These are phyloP conservation scores for Metarhizium humberi DNA, from an alignment of 2,329 filamentous ascomycete species.

Conservation along the genomic window DNA sequence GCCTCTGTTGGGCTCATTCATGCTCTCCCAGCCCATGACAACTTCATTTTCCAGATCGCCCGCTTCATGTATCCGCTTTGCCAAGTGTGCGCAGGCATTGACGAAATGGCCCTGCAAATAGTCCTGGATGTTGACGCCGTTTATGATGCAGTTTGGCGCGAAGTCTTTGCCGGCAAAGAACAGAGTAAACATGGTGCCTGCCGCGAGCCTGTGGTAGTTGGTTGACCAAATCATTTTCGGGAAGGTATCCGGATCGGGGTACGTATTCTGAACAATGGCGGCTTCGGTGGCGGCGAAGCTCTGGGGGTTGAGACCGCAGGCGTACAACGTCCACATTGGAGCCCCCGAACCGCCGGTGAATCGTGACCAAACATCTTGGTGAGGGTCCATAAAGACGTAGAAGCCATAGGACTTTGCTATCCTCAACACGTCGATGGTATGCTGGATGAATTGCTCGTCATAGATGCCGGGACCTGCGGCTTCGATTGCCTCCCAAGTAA, in stretches of 20 bases:
- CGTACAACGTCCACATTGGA: slow-evolving; percentile 96
- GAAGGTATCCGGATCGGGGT: slow-evolving; percentile 72
- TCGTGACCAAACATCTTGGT: slow-evolving; percentile 97
- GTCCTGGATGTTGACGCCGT: slow-evolving; percentile 93
- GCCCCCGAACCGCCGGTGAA: slow-evolving; percentile 92
- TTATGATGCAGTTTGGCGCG: slow-evolving; percentile 89
- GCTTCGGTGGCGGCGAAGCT: slow-evolving; percentile 81
- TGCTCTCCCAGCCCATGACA: slow-evolving; percentile 89
- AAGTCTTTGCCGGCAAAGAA: slow-evolving; percentile 90
- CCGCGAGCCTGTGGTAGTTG: slow-evolving; percentile 83
- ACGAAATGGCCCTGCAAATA: slow-evolving; percentile 86
- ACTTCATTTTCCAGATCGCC: slow-evolving; percentile 80
- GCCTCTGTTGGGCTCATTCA: slow-evolving; percentile 92
- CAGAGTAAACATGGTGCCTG: slow-evolving; percentile 84
- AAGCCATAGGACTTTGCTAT: slow-evolving; percentile 86
- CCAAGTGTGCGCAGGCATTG: slow-evolving; percentile 69
- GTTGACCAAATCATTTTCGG: slow-evolving; percentile 99
- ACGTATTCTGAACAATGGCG: slow-evolving; percentile 91
- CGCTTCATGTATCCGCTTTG: slow-evolving; percentile 76
- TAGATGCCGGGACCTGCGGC: slow-evolving; percentile 83
- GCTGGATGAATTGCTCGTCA: slow-evolving; percentile 86
- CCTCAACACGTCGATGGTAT: slow-evolving; percentile 78
- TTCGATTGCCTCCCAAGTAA: slow-evolving; percentile 99
- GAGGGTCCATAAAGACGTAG: slow-evolving; percentile 96
- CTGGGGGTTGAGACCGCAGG: slow-evolving; percentile 80